Percentiles rank a stretch among this genome's conserved stretches.
Conservation (phyloP, 2,329 filamentous ascomycete genomes). For the Parafenestella ontariensis region DNA sequence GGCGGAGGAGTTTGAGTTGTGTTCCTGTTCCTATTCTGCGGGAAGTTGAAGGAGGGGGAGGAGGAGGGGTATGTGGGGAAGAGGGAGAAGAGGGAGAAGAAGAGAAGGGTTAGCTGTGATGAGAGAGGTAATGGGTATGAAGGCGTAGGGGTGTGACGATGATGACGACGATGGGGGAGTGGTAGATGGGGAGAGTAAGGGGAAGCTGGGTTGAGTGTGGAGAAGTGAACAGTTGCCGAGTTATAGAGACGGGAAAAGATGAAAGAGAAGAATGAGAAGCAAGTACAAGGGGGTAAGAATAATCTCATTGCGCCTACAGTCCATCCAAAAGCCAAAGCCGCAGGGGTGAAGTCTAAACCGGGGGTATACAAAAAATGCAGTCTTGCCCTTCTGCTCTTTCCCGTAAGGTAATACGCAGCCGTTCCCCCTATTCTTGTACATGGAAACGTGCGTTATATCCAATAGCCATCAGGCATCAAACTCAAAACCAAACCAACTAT, state of each 20-base stretch:
- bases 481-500: background rate
- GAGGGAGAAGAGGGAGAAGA: background rate
- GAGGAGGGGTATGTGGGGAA: background rate
- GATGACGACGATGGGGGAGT: background rate
- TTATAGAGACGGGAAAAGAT: background rate
- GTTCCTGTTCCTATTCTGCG: too few relatives aligned
- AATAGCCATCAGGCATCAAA: background rate
- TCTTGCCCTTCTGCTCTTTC: background rate
- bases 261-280: background rate
- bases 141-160: background rate
- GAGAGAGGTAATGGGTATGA: background rate
- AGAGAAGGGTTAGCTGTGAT: background rate
- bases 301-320: background rate
- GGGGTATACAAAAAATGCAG: conserved; percentile 8
- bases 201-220: background rate
- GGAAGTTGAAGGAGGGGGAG: background rate
- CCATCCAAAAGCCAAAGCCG: background rate
- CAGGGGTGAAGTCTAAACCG: conserved; percentile 1
- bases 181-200: background rate
- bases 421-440: background rate
- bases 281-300: background rate
- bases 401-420: background rate
- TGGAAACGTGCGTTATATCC: background rate
- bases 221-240: too few relatives aligned
- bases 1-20: conserved; percentile 27